Conservation (phyloP, 768 basidiomycete species). For the Lactifluus pinguis region DNA sequence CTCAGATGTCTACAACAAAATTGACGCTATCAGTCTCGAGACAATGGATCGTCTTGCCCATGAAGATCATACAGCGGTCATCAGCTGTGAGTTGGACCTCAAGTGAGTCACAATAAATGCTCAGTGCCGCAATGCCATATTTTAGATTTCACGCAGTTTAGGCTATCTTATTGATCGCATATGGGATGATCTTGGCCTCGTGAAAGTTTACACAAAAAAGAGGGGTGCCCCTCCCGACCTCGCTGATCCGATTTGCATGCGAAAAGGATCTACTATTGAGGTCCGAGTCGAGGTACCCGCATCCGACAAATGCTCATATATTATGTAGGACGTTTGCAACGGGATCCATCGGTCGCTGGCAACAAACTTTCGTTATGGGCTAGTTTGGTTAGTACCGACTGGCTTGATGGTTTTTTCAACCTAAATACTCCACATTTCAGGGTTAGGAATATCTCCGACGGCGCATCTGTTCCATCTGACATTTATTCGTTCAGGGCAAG, state of each 20-base stretch:
- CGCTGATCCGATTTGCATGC: conserved; percentile 80
- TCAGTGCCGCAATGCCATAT: not conserved
- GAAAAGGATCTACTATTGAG: conserved; percentile 91
- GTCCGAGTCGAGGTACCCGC: conserved; percentile 29
- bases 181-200: conserved; percentile 71
- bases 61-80: conserved; percentile 81
- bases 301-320: not conserved
- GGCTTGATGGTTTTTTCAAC: not conserved
- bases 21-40: conserved; percentile 81
- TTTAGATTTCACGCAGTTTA: conserved; percentile 35
- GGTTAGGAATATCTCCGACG: conserved; percentile 5
- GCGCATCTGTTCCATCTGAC: conserved; percentile 8
- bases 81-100: conserved; percentile 90
- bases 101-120: conserved; percentile 43
- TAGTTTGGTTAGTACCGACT: conserved; percentile 65
- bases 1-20: conserved; percentile 92
- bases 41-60: conserved; percentile 76
- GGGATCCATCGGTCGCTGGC: conserved; percentile 87
- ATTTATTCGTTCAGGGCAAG: conserved; percentile 51
- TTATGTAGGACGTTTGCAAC: conserved; percentile 70
- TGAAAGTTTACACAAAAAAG: conserved; percentile 96
- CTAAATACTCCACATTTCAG: not conserved
- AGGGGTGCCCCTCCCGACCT: conserved; percentile 92
- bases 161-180: conserved; percentile 67
- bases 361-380: conserved; percentile 86